These are phyloP conservation scores for Amniculicola lignicola DNA, from an alignment of 495 filamentous ascomycete genomes.

Conservation along the genomic window DNA sequence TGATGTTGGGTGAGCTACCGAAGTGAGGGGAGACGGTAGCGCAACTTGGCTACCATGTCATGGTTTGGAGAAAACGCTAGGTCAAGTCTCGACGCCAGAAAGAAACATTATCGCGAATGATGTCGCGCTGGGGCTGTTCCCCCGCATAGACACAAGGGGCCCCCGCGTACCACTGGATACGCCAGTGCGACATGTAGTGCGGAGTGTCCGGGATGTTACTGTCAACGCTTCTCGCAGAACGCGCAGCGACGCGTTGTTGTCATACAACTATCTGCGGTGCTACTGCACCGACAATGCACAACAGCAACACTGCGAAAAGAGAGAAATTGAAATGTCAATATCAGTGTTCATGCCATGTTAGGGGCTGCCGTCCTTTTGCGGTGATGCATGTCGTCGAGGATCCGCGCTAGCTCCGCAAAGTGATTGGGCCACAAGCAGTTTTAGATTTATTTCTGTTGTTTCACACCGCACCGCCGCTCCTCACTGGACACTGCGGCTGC, in stretches of 20 bases:
- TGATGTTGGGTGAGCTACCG: conserved; percentile 42
- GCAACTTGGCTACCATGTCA: conserved; percentile 4
- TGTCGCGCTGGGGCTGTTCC: neutral
- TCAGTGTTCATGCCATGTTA: conserved; percentile 9
- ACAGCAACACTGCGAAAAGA: neutral
- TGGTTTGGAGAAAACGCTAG: conserved; percentile 19
- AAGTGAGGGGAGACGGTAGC: conserved; percentile 31
- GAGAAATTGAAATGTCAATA: conserved; percentile 11
- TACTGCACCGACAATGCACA: neutral
- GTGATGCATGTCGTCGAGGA: conserved; percentile 9
- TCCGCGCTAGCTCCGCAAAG: neutral
- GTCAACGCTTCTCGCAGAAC: neutral
- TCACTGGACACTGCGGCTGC: conserved; percentile 1
- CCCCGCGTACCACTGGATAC: conserved; percentile 23
- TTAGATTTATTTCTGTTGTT: neutral
- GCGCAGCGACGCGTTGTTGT: conserved; percentile 4
- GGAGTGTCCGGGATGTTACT: neutral
- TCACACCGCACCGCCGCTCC: neutral
- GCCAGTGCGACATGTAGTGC: conserved; percentile 28
- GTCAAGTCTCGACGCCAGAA: neutral
- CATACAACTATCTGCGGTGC: neutral
- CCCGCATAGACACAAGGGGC: neutral
- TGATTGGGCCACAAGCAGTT: conserved; percentile 9
- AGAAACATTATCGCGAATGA: neutral
- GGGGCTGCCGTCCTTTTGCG: too few species aligned